phyloP scores from a whole-genome alignment of 192 early-diverging fungal genomes.

The Jimgerdemannia lactiflua region DNA sequence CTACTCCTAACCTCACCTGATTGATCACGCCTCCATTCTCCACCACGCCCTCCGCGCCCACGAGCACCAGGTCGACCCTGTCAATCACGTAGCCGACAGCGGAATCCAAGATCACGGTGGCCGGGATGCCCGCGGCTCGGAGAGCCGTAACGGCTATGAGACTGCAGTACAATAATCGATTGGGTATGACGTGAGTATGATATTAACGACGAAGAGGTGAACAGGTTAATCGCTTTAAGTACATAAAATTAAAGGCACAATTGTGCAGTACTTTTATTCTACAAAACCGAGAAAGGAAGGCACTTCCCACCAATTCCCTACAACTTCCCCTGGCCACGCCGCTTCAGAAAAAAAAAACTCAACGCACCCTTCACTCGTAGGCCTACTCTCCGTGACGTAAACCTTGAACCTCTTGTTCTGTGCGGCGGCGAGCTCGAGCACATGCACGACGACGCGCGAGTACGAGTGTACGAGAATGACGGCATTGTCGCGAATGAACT shows the following conservation, averaged over 20 bases:
- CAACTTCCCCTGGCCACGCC: too few relatives aligned
- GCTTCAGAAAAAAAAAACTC: too few relatives aligned
- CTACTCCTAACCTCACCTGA: conserved; percentile 42
- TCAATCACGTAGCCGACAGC: conserved; percentile 95
- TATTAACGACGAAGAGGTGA: too few relatives aligned
- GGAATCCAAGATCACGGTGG: conserved; percentile 83
- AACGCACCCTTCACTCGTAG: conserved; percentile 64
- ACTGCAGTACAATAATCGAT: conserved; percentile 23
- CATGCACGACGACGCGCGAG: conserved; percentile 88
- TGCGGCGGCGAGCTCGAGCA: conserved; percentile 72
- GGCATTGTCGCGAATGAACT: conserved; percentile 78
- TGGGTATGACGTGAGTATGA: too few relatives aligned
- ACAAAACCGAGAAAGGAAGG: too few relatives aligned
- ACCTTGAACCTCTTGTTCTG: conserved; percentile 88
- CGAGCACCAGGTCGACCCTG: conserved; percentile 94
- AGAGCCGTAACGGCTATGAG: conserved; percentile 68
- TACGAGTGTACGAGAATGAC: conserved; percentile 92
- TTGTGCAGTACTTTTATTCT: too few relatives aligned
- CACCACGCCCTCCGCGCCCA: conserved; percentile 97
- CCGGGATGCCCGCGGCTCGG: conserved; percentile 71
- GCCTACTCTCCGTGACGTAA: conserved; percentile 89
- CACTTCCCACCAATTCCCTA: too few relatives aligned
- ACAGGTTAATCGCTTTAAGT: too few relatives aligned
- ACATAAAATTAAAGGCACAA: too few relatives aligned
- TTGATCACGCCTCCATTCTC: conserved; percentile 98